Percentiles rank a stretch among this genome's conserved stretches.
phyloP scores from a whole-genome alignment of 169 alveolate genomes.

The Besnoitia besnoiti region DNA sequence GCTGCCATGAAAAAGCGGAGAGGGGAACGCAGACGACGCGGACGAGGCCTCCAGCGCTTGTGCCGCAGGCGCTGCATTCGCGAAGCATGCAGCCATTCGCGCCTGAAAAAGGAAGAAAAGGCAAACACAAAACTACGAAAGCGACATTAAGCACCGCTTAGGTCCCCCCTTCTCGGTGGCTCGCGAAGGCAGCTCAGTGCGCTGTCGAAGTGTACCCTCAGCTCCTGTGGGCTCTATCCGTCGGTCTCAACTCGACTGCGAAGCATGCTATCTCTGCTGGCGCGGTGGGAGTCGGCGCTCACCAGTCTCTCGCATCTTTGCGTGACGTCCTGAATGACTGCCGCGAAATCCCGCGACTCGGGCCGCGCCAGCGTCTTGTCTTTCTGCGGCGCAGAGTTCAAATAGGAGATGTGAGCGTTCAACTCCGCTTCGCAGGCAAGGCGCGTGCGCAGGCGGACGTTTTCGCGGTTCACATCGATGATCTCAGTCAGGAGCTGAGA shows the following conservation, averaged over 20 bases:
- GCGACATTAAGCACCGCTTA: background rate
- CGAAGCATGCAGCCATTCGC: slow-evolving; percentile 1
- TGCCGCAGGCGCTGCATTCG: background rate
- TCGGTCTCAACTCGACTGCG: no score
- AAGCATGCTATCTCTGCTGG: no score
- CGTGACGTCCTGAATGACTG: background rate
- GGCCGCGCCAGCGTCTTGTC: background rate
- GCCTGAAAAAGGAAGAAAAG: background rate
- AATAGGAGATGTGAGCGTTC: background rate
- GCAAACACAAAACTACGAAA: background rate
- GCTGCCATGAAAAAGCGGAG: background rate
- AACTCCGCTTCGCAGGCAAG: background rate
- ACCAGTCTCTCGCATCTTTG: slow-evolving; percentile 1
- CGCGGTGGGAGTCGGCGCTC: background rate
- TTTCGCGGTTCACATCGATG: background rate
- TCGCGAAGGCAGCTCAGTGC: no score
- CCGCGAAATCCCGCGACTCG: background rate
- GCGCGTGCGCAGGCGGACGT: slow-evolving; percentile 14
- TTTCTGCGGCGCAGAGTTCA: background rate
- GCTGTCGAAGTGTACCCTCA: no score
- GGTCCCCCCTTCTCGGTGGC: no score
- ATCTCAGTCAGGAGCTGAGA: slow-evolving; percentile 2
- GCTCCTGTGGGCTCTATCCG: no score
- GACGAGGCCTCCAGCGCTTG: background rate
- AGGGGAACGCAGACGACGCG: background rate